Percentiles rank a stretch among this genome's conserved stretches.
phyloP scores from a whole-genome alignment of 306 rosid genomes.

The Acacia confusa region DNA sequence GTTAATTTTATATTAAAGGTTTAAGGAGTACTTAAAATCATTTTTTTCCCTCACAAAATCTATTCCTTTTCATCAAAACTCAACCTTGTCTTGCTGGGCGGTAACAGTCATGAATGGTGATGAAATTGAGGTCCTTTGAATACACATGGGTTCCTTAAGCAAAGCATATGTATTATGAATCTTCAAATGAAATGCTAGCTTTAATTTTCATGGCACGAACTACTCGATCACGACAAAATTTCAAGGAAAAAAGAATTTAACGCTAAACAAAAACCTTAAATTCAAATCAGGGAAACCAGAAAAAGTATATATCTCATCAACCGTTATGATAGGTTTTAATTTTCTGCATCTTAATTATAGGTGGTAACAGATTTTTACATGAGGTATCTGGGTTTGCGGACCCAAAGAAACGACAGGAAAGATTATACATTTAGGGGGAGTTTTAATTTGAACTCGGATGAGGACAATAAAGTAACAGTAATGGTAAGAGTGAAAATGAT shows the following conservation, averaged over 20 bases:
- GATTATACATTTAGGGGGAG: not conserved
- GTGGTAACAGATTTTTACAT: not conserved
- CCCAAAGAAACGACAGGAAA: conserved; percentile 33
- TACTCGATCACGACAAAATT: not conserved
- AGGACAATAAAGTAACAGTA: conserved; percentile 19
- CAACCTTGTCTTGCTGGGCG: too few relatives aligned
- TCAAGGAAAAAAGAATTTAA: not conserved
- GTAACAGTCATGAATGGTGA: too few relatives aligned
- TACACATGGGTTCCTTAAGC: too few relatives aligned
- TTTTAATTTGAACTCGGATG: conserved; percentile 1
- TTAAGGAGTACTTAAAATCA: too few relatives aligned
- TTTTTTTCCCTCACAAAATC: too few relatives aligned
- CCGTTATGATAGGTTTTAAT: not conserved
- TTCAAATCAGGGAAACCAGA: not conserved
- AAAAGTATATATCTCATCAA: not conserved
- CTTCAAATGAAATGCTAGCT: too few relatives aligned
- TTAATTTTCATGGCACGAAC: not conserved
- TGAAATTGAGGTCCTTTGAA: too few relatives aligned
- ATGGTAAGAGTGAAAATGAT: not conserved
- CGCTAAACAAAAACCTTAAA: not conserved
- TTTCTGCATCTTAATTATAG: not conserved
- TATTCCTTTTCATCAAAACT: too few relatives aligned
- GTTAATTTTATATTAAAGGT: too few relatives aligned
- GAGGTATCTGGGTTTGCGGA: not conserved
- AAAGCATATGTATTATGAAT: too few relatives aligned